A percentile compares a stretch with the other conserved stretches of the same genome.
Evolutionary conservation across 139 green algal species (phyloP).

Genomic region (Coelastrella sp.): DNA sequence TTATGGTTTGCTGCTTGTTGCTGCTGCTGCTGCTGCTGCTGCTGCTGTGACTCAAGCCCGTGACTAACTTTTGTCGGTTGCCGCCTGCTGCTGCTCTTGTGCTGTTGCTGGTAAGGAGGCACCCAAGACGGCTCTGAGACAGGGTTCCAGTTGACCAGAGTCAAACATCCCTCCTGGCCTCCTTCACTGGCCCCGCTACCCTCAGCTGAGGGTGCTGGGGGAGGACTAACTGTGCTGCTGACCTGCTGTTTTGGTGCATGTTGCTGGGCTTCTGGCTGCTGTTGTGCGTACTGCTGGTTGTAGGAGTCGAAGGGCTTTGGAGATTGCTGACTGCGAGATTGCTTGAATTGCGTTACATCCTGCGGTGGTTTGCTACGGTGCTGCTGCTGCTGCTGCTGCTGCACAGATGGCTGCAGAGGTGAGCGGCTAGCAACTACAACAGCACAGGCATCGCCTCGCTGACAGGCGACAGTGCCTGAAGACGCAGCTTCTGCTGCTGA

Average conservation of each 20-base stretch:
- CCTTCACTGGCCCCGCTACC: background rate
- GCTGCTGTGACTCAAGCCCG: constrained; percentile 18
- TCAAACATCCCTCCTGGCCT: constrained; percentile 29
- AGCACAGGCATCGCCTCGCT: constrained; percentile 23
- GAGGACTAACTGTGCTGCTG: constrained; percentile 25
- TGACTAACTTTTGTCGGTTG: no score
- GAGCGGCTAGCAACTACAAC: constrained; percentile 3
- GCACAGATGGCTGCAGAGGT: constrained; percentile 11
- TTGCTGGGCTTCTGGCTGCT: constrained; percentile 27
- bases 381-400: constrained; percentile 9
- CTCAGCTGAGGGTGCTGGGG: constrained; percentile 33
- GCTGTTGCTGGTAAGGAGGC: constrained; percentile 26
- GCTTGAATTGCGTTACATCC: constrained; percentile 26
- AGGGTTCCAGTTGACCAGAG: constrained; percentile 71
- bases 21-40: background rate
- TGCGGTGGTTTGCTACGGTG: no score
- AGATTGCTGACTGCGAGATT: constrained; percentile 28
- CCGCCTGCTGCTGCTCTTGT: background rate
- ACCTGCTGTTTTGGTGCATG: background rate
- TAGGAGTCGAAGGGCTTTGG: constrained; percentile 8
- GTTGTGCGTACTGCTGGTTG: constrained; percentile 39
- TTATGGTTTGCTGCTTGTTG: background rate
- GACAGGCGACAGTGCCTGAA: background rate
- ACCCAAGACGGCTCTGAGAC: constrained; percentile 80
- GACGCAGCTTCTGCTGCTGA: background rate